Evolutionary conservation across 2,329 filamentous ascomycete species (phyloP), one percentile per base, ranked within the genome.

Genomic region (Hypomyces rosellus): DNA sequence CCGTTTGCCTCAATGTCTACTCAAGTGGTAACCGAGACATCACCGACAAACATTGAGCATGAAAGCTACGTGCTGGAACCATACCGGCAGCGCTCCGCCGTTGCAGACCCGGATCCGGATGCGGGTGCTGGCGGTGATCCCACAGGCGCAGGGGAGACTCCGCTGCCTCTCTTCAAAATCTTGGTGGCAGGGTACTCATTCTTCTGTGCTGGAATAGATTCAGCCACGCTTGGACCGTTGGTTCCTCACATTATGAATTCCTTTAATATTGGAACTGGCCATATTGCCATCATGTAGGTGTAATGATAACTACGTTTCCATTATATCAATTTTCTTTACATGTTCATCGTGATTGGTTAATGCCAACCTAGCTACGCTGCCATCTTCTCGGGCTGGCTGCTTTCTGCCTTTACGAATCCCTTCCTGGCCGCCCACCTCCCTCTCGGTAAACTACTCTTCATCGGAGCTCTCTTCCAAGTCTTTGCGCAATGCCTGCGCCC

Each of bases 321-420:
- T 30, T 30, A 2, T 8, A 30, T 11, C 9, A 30, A 30, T 6
- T n/a, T n/a, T n/a, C n/a, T n/a, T 30, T 30, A 7, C 8, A 30
- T 30, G 6, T 30, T 30, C 25, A 30, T 30, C 25, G 6, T 30
- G 9, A 8, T 11, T 30, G 9, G 8, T 11, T 8, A 30, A 30
- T 12, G 4, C 13, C 43, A 14, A 22, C 16, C 42, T 40, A 53
- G 51, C 15, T 53, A 53, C 22, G 51, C 51, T 18, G 39, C 22
- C 33, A 53, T 46, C 37, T 54, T 54, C 52, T 20, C 52, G n/a
- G 52, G 52, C 15, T 54, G 52, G 52, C 44, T 54, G 33, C 44
- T 54, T 22, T 48, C 52, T 13, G 52, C 52, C 25, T 20, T 39
- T 39, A 48, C 49, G 14, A 54, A 54, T 36, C 44, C 52, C 33